Base-by-base conservation (phyloP, 176 grass and related monocot genomes). In the Zizania latifolia region DNA sequence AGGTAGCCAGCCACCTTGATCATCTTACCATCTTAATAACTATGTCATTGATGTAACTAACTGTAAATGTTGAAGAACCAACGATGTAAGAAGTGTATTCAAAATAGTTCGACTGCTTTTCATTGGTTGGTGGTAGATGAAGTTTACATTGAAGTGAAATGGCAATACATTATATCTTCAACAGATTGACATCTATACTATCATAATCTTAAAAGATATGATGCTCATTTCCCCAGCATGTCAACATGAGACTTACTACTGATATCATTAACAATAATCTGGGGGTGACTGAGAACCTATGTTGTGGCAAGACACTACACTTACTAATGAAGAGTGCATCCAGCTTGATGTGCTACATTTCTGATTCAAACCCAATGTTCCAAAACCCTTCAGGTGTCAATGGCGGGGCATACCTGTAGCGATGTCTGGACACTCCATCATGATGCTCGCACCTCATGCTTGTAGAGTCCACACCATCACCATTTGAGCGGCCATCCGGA, bases 381-480 rank as follows among this genome's bases (percentile, higher is more conserved):
- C 95, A 99, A 88, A 99, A 94, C 39, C 91, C 91, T 88, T 99
- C 95, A 0, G 95, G 95, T 1, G 91, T 99, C 91, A 90, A 58
- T 75, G 91, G 95, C 37, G 89, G 95, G 0, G 86, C 89, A 8
- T 90, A 88, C 75, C 84, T 91, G 76, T 99, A 99, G 26, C 95
- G 70, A 74, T 99, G 95, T 48, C 95, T 99, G 24, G 95, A 99
- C 15, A 99, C 89, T 5, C 86, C 91, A 81, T 99, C 89, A 16
- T 94, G 95, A 79, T 99, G 95, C 68, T 99, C 94, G 7, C 94
- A 94, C 51, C 75, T 81, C 81, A 84, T 75, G 48, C 70, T 72
- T 71, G 68, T 83, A 73, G 78, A 67, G 3, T 62, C 63, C 2
- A 3, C 61, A 60, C 76, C 68, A 23, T 71, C 64, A 26, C 64